Conservation (phyloP, 2,329 filamentous ascomycete genomes). For the Talaromyces islandicus region DNA sequence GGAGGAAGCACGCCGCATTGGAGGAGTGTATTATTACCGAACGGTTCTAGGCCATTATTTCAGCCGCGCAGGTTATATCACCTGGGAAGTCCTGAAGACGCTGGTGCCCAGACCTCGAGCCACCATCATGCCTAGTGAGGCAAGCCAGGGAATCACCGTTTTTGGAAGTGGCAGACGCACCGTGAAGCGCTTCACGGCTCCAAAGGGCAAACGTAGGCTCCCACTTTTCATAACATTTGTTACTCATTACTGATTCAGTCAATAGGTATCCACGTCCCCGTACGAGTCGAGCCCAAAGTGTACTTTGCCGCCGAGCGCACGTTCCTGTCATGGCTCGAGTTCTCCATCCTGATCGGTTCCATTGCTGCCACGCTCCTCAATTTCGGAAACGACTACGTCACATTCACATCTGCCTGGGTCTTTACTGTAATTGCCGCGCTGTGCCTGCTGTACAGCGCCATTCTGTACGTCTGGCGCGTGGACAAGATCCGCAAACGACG, state of each 20-base stretch:
- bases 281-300: constrained; percentile 95
- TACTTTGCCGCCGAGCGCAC: constrained; percentile 95
- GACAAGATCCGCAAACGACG: constrained; percentile 74
- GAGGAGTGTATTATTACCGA: constrained; percentile 69
- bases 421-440: constrained; percentile 78
- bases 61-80: constrained; percentile 40
- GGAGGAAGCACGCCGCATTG: constrained; percentile 69
- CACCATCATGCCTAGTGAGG: constrained; percentile 30
- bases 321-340: constrained; percentile 95
- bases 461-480: constrained; percentile 83
- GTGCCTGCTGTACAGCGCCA: constrained; percentile 75
- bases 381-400: constrained; percentile 58
- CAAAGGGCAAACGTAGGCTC: constrained; percentile 47
- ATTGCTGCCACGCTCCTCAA: constrained; percentile 81
- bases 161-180: constrained; percentile 37
- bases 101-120: constrained; percentile 50
- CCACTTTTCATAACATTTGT: not conserved
- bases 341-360: constrained; percentile 86
- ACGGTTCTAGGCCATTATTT: constrained; percentile 52
- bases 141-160: constrained; percentile 30
- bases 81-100: constrained; percentile 43
- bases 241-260: constrained; percentile 34
- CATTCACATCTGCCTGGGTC: constrained; percentile 64
- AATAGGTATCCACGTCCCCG: constrained; percentile 86
- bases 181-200: constrained; percentile 53